phyloP scores from a whole-genome alignment of 441 rosid species.

The Arabidopsis hybrid region DNA sequence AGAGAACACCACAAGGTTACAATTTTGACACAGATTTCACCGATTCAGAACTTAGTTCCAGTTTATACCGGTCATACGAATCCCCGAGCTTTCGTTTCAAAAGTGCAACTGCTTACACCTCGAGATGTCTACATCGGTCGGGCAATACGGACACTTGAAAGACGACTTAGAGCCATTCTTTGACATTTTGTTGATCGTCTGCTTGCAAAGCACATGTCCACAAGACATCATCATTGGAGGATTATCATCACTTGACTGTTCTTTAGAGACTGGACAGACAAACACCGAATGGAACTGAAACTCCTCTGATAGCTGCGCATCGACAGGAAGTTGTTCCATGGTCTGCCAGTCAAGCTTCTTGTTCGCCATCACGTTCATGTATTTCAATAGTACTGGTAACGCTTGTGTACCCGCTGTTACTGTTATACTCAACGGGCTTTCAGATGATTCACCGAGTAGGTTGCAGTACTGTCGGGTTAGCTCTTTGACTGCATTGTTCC shows the following conservation, averaged over 20 bases:
- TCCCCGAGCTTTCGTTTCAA: constrained; percentile 7
- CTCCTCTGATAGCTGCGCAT: constrained; percentile 55
- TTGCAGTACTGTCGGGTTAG: constrained; percentile 63
- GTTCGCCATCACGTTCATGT: constrained; percentile 60
- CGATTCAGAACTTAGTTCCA: constrained; percentile 26
- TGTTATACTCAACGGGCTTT: constrained; percentile 60
- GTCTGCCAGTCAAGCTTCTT: constrained; percentile 54
- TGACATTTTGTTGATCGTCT: constrained; percentile 68
- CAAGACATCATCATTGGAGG: constrained; percentile 65
- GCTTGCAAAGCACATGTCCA: constrained; percentile 71
- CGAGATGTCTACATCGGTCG: constrained; percentile 52
- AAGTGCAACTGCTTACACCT: constrained; percentile 56
- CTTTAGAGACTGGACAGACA: constrained; percentile 68
- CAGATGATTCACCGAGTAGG: constrained; percentile 57
- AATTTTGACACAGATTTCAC: constrained; percentile 30
- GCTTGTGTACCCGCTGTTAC: constrained; percentile 60
- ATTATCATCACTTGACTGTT: constrained; percentile 65
- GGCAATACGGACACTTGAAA: constrained; percentile 75
- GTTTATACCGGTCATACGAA: not conserved
- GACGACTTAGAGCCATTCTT: constrained; percentile 55
- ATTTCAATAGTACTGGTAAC: constrained; percentile 60
- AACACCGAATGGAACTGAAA: constrained; percentile 68
- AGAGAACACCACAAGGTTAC: constrained; percentile 33
- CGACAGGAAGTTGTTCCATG: constrained; percentile 64
- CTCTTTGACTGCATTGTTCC: constrained; percentile 57